A percentile compares a stretch with the other conserved stretches of the same genome.
Evolutionary conservation across 805 yeast genomes (phyloP).

Genomic region (Candida namnaoensis): DNA sequence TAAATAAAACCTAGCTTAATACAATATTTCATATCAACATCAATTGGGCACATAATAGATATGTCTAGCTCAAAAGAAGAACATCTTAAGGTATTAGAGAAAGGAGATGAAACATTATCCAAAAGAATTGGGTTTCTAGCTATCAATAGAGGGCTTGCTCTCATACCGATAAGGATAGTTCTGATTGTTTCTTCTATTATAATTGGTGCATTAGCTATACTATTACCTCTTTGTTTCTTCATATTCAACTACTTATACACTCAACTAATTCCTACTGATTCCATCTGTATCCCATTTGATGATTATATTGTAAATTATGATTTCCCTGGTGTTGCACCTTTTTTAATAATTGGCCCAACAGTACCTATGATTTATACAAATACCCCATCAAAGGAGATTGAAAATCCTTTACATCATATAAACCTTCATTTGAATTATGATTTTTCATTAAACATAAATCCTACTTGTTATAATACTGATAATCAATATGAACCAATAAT

Average conservation of each 20-base stretch:
- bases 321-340: slow-evolving; percentile 10
- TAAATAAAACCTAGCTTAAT: no score
- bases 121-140: not conserved
- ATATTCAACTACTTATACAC: slow-evolving; percentile 17
- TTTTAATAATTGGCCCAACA: slow-evolving; percentile 10
- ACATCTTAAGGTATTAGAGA: no score
- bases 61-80: no score
- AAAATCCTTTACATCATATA: slow-evolving; percentile 2
- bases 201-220: slow-evolving; percentile 4
- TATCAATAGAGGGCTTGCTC: not conserved
- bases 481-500: slow-evolving; percentile 8
- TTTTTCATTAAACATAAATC: slow-evolving; percentile 8
- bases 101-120: no score
- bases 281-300: slow-evolving; percentile 10
- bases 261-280: slow-evolving; percentile 14
- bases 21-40: no score
- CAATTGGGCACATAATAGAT: no score
- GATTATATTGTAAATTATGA: slow-evolving; percentile 14
- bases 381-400: slow-evolving; percentile 3
- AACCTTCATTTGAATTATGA: slow-evolving; percentile 11
- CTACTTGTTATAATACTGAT: slow-evolving; percentile 4
- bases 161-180: not conserved
- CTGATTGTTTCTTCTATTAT: not conserved
- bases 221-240: slow-evolving; percentile 14
- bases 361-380: slow-evolving; percentile 9